Base-by-base conservation (phyloP, 2,329 filamentous ascomycete genomes). In the Penicillium psychrosexuale region DNA sequence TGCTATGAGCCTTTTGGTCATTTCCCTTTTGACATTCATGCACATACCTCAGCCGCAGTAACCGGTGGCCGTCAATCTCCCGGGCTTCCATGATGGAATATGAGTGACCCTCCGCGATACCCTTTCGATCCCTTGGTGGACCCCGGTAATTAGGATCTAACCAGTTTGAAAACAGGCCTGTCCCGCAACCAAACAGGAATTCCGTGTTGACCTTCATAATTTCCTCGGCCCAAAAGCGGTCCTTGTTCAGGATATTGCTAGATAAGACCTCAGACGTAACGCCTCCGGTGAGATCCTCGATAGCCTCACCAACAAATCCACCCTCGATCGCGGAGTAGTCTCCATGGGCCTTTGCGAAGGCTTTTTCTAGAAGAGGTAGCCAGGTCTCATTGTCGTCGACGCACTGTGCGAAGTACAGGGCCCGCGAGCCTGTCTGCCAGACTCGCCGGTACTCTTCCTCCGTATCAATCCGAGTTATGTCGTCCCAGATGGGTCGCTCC, bases 201-300 rank as follows among this genome's bases (percentile, higher is more conserved):
- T 90, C 86, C 51, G 90, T 76, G 68, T 95, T 94, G 55, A 91
- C 89, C 59, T 88, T 85, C 72, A 86, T 83, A 24, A 96, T 80
- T 68, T 94, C 89, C 36, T 93, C 85, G 1, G 81, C 83, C 91
- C 91, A 96, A 69, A 96, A 95, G 22, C 84, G 82, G 47, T 96
- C 86, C 55, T 88, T 87, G 66, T 94, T 74, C 11, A 80, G 68
- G 45, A 79, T 78, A 50, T 79, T 77, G 34, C 71, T 75, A 1
- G 75, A 72, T 45, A 77, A 67, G 3, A 80, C 64, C 57, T 78
- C 76, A 0, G 76, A 76, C 0, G 77, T 79, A 7, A 79, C 77
- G 4, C 77, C 77, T n/a, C 78, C 78, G 1, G 82, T 84, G 28
- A 84, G 67, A 59, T 84, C 82, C 64, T 84, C 82, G 51, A 84